Evolutionary conservation across 2,329 filamentous ascomycete species (phyloP).

Genomic region (Colletotrichum theobromicola): DNA sequence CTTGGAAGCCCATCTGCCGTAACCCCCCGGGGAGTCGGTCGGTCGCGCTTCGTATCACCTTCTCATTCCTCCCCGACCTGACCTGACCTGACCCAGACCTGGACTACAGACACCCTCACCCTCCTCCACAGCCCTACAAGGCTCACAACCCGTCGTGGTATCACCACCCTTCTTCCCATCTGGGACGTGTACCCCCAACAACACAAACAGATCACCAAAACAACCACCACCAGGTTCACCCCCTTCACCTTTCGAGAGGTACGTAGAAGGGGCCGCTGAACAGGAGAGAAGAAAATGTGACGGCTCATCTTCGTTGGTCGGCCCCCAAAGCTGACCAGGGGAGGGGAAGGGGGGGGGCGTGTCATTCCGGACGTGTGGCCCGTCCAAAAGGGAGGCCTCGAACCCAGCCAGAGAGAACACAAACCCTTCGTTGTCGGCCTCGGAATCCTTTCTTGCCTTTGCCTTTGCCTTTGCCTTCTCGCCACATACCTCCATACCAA

Average conservation of each 20-base stretch:
- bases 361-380: neutral
- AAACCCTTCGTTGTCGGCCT: neutral
- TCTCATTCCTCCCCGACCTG: neutral
- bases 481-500: neutral
- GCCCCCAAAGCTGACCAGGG: neutral
- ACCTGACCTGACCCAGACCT: too few relatives aligned
- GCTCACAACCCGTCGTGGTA: neutral
- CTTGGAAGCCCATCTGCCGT: neutral
- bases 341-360: neutral
- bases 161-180: neutral
- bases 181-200: neutral
- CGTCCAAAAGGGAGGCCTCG: neutral
- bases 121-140: neutral
- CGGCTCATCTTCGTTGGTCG: neutral
- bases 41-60: neutral
- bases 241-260: neutral
- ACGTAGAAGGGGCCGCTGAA: neutral
- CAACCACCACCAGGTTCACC: neutral
- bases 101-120: neutral
- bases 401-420: neutral
- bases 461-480: neutral
- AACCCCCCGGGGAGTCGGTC: neutral
- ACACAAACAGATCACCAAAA: neutral
- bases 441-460: neutral
- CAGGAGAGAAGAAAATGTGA: neutral